Evolutionary conservation across 2,329 filamentous ascomycete genomes (phyloP).

Genomic region (Ophiosphaerella herpotricha): DNA sequence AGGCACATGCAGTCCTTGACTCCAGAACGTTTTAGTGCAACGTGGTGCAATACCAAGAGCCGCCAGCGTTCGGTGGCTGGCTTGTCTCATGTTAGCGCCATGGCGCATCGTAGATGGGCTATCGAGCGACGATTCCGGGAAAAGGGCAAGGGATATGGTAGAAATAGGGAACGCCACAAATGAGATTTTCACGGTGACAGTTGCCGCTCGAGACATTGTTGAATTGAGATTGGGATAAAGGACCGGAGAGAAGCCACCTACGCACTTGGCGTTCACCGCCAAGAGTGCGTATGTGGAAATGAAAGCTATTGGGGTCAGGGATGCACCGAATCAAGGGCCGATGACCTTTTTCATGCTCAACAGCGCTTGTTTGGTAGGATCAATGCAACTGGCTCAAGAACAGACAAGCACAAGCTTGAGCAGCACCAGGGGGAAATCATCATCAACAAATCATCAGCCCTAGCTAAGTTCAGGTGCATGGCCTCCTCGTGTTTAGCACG

Average conservation of each 20-base stretch:
- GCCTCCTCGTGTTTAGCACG: background rate
- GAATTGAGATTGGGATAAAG: background rate
- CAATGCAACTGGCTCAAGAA: too few species aligned
- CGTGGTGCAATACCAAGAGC: background rate
- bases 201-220: background rate
- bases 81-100: too few species aligned
- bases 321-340: constrained; percentile 5
- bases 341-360: constrained; percentile 3
- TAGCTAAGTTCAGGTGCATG: too few species aligned
- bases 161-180: background rate
- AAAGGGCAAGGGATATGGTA: too few species aligned
- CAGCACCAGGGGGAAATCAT: too few species aligned
- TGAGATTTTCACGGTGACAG: background rate
- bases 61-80: too few species aligned
- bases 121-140: too few species aligned
- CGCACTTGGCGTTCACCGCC: constrained; percentile 1
- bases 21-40: background rate
- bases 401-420: too few species aligned
- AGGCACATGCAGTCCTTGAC: background rate
- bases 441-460: too few species aligned
- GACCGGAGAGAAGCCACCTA: background rate
- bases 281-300: constrained; percentile 12
- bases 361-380: background rate
- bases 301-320: constrained; percentile 3
- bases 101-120: too few species aligned